phyloP scores from a whole-genome alignment of 345 rosid genomes.

The Psidium friedrichsthalianum region DNA sequence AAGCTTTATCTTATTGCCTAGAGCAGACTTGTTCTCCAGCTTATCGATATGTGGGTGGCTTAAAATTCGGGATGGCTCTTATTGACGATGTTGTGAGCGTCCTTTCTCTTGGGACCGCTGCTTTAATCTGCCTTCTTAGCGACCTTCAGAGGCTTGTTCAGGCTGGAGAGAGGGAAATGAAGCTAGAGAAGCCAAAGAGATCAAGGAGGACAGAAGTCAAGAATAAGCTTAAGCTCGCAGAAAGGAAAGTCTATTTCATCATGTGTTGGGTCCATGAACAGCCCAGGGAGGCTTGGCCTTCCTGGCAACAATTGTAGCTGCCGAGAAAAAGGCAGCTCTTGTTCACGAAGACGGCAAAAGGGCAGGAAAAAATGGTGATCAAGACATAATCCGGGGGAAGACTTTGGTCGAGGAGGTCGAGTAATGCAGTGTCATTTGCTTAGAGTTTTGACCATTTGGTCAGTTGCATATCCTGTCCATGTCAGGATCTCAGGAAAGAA shows the following conservation, averaged over 20 bases:
- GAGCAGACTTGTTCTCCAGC: conserved; percentile 75
- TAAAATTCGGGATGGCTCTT: conserved; percentile 55
- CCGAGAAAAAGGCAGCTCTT: conserved; percentile 34
- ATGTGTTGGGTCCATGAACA: conserved; percentile 95
- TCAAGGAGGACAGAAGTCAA: conserved; percentile 34
- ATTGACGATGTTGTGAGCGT: conserved; percentile 42
- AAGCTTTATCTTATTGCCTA: conserved; percentile 55
- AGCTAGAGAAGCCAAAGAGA: conserved; percentile 21
- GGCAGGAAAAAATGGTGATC: conserved; percentile 9
- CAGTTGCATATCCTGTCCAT: not conserved
- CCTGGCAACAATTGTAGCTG: conserved; percentile 38
- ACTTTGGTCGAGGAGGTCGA: conserved; percentile 58
- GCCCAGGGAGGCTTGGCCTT: conserved; percentile 46
- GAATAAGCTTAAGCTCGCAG: conserved; percentile 60
- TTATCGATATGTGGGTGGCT: conserved; percentile 59
- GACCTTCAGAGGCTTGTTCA: conserved; percentile 66
- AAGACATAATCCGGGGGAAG: conserved; percentile 11
- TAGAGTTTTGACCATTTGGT: not conserved
- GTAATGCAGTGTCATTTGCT: not conserved
- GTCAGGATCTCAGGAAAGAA: not conserved
- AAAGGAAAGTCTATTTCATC: conserved; percentile 64
- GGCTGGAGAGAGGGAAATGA: conserved; percentile 40
- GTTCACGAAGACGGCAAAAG: conserved; percentile 15
- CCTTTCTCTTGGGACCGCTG: conserved; percentile 46
- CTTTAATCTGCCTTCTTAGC: conserved; percentile 51